Conservation (phyloP, 73 alveolate species). For the Durusdinium trenchii region DNA sequence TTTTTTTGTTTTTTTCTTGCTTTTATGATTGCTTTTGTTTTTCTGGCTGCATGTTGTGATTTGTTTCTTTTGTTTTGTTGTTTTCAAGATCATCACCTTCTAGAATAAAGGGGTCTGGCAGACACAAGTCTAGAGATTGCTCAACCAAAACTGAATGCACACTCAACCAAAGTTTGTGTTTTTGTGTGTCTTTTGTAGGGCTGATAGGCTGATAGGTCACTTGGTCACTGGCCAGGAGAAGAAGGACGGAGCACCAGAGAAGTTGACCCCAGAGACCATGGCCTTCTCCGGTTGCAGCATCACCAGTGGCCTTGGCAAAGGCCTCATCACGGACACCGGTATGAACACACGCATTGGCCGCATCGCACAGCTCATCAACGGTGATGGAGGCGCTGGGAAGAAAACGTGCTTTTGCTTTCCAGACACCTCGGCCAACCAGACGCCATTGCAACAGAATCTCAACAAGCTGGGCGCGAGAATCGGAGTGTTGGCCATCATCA, state of each 20-base stretch:
- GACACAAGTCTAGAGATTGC: too few relatives aligned
- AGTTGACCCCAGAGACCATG: conserved; percentile 68
- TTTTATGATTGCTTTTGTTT: too few relatives aligned
- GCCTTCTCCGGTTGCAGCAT: conserved; percentile 72
- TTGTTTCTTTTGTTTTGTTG: too few relatives aligned
- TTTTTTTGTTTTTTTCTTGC: too few relatives aligned
- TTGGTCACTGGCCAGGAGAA: too few relatives aligned
- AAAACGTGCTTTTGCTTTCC: conserved; percentile 71
- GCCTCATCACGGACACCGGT: conserved; percentile 26
- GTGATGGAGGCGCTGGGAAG: conserved; percentile 22
- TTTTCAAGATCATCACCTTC: too few relatives aligned
- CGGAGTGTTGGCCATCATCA: conserved; percentile 50
- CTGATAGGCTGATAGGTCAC: too few relatives aligned
- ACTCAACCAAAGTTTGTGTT: too few relatives aligned
- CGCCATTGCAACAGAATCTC: conserved; percentile 65
- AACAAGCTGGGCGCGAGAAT: conserved; percentile 56
- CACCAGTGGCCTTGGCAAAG: conserved; percentile 40
- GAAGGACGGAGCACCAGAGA: conserved; percentile 60
- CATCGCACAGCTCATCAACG: conserved; percentile 28
- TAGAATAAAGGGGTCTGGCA: too few relatives aligned
- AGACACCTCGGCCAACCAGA: conserved; percentile 72
- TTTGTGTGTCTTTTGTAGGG: too few relatives aligned
- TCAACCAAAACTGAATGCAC: too few relatives aligned
- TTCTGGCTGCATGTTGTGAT: too few relatives aligned
- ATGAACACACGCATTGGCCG: conserved; percentile 26